Base-by-base conservation (phyloP, 2,329 filamentous ascomycete species). In the Cladophialophora carrionii region DNA sequence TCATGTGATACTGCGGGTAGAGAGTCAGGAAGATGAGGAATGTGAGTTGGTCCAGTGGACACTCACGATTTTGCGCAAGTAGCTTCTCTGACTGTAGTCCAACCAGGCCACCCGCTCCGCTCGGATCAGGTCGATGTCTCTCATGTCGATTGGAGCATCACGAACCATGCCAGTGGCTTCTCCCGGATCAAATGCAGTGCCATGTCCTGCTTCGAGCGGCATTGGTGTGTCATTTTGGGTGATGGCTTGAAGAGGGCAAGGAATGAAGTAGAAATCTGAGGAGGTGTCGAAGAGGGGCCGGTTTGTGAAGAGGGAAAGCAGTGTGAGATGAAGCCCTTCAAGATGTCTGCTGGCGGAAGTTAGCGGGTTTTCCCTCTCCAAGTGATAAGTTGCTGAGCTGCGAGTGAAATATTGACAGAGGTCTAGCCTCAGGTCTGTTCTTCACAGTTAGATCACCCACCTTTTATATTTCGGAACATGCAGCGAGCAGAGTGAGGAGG, bases 31-130 rank as follows among this genome's bases (percentile, higher is more conserved):
- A 9, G 20, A 24, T 7, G 9, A 48, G 9, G n/a, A n/a, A 10
- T n/a, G 7, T 3, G 14, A 14, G 32, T 48, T 12, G 1, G 24
- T 41, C 14, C 22, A 24, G 9, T n/a, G 26, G 41, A 34, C 17
- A 57, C 52, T 57, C 60, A 62, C 60, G 9, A 62, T 62, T 41
- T 49, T 56, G 14, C 52, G 60, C 8, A 62, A 26, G 31, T 51
- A 62, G 26, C 60, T 62, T 3, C 37, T n/a, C 34, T 49, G 26
- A 37, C 31, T 26, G 52, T 41, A 57, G 46, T 57, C 31, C 14
- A 62, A 2, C 17, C 37, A 62, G n/a, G 52, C 9, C 4, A 62
- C 52, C 4, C 17, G 43, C 29, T 62, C 52, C 9, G 52, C 60
- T 34, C 29, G 8, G 14, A 57, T 32, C 20, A 62, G 31, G 31